A percentile compares a stretch with the other conserved stretches of the same genome.
Evolutionary conservation across 257 asterid species (phyloP).

Genomic region (Capsicum pubescens): DNA sequence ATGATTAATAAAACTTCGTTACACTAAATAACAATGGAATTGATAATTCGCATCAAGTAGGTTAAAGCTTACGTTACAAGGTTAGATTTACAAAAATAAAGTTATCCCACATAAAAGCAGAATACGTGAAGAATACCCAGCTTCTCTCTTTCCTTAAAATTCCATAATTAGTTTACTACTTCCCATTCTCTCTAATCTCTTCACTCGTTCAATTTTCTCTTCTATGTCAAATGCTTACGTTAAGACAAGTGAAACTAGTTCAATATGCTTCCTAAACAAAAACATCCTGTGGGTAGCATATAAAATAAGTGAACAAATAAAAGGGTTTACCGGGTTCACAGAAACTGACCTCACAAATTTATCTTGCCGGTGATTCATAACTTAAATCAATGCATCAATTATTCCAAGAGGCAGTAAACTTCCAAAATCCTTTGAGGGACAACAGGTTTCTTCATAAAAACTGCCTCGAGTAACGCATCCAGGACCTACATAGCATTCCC

Average conservation of each 20-base stretch:
- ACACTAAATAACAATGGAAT: background rate
- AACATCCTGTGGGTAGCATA: background rate
- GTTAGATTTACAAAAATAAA: conserved; percentile 5
- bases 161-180: background rate
- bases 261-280: conserved; percentile 12
- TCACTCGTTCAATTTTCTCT: background rate
- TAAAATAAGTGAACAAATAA: conserved; percentile 1
- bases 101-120: background rate
- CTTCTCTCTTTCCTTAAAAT: conserved; percentile 14
- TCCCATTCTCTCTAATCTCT: conserved; percentile 13
- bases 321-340: background rate
- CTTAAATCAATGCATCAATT: conserved; percentile 48
- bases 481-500: conserved; percentile 33
- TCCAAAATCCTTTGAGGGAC: conserved; percentile 24
- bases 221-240: conserved; percentile 4
- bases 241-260: conserved; percentile 20
- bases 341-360: conserved; percentile 82
- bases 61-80: background rate
- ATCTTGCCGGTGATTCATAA: conserved; percentile 64
- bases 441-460: conserved; percentile 26
- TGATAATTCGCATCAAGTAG: background rate
- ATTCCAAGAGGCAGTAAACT: conserved; percentile 28
- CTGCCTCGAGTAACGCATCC: conserved; percentile 34
- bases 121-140: background rate
- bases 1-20: background rate